Conservation (phyloP, 768 basidiomycete species). For the Termitomyces sp. region DNA sequence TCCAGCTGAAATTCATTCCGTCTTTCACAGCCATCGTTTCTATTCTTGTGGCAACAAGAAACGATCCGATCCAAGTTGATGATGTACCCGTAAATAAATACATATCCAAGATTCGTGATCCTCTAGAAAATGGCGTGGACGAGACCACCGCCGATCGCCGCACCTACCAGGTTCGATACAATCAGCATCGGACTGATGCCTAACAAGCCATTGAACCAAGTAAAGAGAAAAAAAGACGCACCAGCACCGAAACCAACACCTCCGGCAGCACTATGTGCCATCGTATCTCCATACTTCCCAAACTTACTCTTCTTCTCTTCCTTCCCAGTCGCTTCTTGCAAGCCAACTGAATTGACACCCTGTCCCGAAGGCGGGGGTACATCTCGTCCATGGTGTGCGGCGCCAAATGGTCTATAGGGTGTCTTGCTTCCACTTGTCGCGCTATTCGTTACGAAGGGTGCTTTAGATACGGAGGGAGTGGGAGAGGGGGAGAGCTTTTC, state of each 20-base stretch:
- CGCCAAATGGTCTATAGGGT: constrained; percentile 39
- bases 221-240: constrained; percentile 22
- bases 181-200: neutral
- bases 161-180: neutral
- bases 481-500: constrained; percentile 38
- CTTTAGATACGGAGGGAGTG: constrained; percentile 15
- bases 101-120: neutral
- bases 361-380: constrained; percentile 30
- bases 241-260: constrained; percentile 78
- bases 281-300: constrained; percentile 51
- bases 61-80: neutral
- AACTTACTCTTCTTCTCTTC: constrained; percentile 55
- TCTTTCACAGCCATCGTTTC: too few relatives aligned
- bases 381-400: constrained; percentile 34
- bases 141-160: constrained; percentile 1
- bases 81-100: neutral
- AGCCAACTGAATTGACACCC: constrained; percentile 33
- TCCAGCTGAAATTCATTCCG: neutral
- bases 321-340: constrained; percentile 34
- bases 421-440: constrained; percentile 9
- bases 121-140: neutral
- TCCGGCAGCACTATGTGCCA: constrained; percentile 58
- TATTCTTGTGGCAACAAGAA: too few relatives aligned
- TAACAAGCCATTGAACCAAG: neutral
- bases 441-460: constrained; percentile 6